Percentiles rank a stretch among this genome's conserved stretches.
These are phyloP conservation scores for Nakazawaea wickerhamii DNA, from an alignment of 805 yeast genomes.

Conservation along the genomic window DNA sequence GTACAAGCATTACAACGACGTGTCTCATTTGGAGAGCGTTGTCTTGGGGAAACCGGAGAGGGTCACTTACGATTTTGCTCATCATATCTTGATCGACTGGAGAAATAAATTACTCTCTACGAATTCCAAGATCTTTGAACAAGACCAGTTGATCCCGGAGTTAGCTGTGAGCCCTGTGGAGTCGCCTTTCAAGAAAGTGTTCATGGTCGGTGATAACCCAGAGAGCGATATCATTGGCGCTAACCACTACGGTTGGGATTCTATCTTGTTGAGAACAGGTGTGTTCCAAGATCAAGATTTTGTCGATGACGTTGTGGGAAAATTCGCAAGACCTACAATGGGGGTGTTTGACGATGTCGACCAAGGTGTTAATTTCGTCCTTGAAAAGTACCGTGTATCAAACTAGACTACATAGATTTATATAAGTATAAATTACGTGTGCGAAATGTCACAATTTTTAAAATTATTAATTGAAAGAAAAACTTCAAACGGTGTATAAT, in stretches of 20 bases:
- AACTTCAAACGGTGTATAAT: too few species aligned
- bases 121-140: conserved; percentile 11
- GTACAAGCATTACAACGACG: conserved; percentile 49
- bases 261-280: conserved; percentile 81
- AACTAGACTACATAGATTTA: neutral
- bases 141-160: conserved; percentile 34
- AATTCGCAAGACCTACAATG: conserved; percentile 37
- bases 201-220: conserved; percentile 97
- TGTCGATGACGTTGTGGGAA: conserved; percentile 20
- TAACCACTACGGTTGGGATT: conserved; percentile 80
- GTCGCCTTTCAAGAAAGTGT: conserved; percentile 56
- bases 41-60: conserved; percentile 80
- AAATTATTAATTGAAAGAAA: neutral
- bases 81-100: conserved; percentile 60
- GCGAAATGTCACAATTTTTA: neutral
- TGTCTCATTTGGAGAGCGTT: conserved; percentile 41
- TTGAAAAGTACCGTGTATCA: conserved; percentile 15
- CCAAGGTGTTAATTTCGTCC: conserved; percentile 33
- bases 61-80: conserved; percentile 80
- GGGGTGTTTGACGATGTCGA: conserved; percentile 47
- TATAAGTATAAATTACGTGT: neutral
- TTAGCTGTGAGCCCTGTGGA: conserved; percentile 35
- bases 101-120: conserved; percentile 27
- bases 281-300: conserved; percentile 66
- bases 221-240: conserved; percentile 92